Conservation (phyloP, 257 asterid genomes). For the Eustoma russellianum region DNA sequence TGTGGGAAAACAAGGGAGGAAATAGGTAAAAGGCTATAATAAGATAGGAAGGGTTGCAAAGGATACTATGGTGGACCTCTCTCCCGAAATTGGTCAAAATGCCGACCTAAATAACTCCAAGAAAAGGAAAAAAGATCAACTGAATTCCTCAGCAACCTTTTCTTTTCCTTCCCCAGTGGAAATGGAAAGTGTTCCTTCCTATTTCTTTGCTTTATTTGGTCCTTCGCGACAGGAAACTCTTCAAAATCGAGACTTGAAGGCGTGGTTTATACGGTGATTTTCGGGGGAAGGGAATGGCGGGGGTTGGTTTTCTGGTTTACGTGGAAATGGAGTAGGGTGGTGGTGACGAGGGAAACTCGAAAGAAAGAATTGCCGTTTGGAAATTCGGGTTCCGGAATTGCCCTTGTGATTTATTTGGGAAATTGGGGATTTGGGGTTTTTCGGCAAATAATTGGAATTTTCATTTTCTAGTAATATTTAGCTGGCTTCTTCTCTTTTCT, state of each 20-base stretch:
- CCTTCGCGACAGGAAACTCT: neutral
- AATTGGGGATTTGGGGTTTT: no score
- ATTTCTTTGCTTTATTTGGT: neutral
- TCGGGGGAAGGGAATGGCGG: neutral
- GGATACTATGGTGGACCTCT: conserved; percentile 1
- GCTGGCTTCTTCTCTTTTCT: no score
- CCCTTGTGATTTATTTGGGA: neutral
- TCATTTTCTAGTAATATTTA: no score
- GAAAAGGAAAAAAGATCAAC: neutral
- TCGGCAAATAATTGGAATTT: no score
- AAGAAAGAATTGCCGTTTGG: neutral
- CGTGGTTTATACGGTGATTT: neutral
- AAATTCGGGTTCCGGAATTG: neutral
- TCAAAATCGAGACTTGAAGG: no score
- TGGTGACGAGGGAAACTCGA: neutral
- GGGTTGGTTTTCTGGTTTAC: neutral
- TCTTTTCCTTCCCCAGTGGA: neutral
- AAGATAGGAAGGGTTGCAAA: conserved; percentile 1
- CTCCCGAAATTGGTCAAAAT: neutral
- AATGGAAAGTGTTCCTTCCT: neutral
- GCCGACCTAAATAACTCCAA: neutral
- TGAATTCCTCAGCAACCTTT: conserved; percentile 10
- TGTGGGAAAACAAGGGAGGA: conserved; percentile 1
- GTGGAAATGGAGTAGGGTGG: neutral
- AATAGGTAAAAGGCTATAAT: conserved; percentile 5